These are phyloP conservation scores for Davidsoniella eucalypti DNA, from an alignment of 2,329 filamentous ascomycete species.

Conservation along the genomic window DNA sequence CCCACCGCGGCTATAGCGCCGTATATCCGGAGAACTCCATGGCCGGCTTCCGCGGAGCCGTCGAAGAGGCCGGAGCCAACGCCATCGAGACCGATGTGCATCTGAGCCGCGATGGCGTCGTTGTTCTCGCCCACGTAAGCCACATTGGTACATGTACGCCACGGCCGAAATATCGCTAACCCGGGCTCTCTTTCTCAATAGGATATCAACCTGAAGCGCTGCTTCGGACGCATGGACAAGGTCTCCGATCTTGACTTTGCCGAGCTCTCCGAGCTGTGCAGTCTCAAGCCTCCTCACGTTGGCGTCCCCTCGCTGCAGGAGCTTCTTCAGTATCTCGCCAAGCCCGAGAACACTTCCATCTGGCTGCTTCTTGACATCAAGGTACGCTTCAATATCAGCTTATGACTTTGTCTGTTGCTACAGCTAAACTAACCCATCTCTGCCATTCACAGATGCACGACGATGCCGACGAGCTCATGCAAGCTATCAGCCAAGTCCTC, in stretches of 20 bases:
- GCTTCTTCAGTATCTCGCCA: conserved; percentile 53
- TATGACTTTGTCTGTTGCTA: background rate
- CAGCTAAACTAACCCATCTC: background rate
- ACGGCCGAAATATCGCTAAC: too few relatives aligned
- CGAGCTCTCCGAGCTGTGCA: conserved; percentile 52
- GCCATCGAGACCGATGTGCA: conserved; percentile 84
- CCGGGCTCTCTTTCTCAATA: conserved; percentile 19
- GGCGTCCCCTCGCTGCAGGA: conserved; percentile 60
- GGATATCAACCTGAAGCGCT: conserved; percentile 63
- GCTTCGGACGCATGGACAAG: conserved; percentile 58
- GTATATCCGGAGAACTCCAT: conserved; percentile 75
- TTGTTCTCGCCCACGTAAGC: conserved; percentile 67
- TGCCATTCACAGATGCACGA: conserved; percentile 43
- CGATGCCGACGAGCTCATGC: conserved; percentile 52
- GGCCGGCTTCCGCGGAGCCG: conserved; percentile 57
- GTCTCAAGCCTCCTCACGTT: conserved; percentile 48
- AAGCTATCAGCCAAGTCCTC: conserved; percentile 48
- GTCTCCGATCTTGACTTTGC: conserved; percentile 64
- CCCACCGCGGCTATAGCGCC: conserved; percentile 64
- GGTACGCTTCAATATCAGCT: conserved; percentile 25
- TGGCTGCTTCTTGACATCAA: conserved; percentile 88
- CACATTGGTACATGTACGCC: background rate
- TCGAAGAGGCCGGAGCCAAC: conserved; percentile 51
- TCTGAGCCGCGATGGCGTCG: conserved; percentile 63
- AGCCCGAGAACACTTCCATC: conserved; percentile 46